Percentiles rank a stretch among this genome's conserved stretches.
phyloP scores from a whole-genome alignment of 1,284 basidiomycete genomes.

The Lignosus rhinocerotis region DNA sequence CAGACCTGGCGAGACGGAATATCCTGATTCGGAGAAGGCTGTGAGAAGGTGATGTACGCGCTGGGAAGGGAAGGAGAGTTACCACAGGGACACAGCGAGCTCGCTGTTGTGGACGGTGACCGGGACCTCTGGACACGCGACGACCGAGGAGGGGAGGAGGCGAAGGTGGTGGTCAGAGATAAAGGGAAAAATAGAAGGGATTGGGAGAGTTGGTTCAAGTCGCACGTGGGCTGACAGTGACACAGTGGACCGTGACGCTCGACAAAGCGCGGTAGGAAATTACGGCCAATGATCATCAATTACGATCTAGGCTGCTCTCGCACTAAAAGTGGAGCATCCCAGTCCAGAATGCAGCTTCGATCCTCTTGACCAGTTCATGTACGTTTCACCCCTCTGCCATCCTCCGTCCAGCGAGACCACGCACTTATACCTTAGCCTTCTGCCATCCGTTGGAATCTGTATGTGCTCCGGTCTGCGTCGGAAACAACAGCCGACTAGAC shows the following conservation, averaged over 20 bases:
- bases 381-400: too few relatives aligned
- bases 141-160: conserved; percentile 12
- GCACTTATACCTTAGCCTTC: too few relatives aligned
- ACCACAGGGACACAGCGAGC: conserved; percentile 15
- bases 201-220: conserved; percentile 10
- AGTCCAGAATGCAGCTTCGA: too few relatives aligned
- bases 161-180: conserved; percentile 14
- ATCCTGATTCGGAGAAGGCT: conserved; percentile 6
- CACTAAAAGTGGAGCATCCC: neutral
- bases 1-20: conserved; percentile 9
- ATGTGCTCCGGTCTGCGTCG: neutral
- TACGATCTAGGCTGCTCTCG: neutral
- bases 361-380: too few relatives aligned
- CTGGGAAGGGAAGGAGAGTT: neutral
- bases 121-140: conserved; percentile 19
- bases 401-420: neutral
- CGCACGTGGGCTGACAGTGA: conserved; percentile 17
- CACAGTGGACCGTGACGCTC: neutral
- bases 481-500: neutral
- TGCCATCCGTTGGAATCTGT: neutral
- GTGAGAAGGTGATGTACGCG: neutral
- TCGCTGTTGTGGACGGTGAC: conserved; percentile 18
- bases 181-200: conserved; percentile 12
- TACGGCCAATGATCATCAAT: neutral
- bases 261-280: neutral